Conservation (phyloP, 2,329 filamentous ascomycete species). For the Diaporthe destruens region DNA sequence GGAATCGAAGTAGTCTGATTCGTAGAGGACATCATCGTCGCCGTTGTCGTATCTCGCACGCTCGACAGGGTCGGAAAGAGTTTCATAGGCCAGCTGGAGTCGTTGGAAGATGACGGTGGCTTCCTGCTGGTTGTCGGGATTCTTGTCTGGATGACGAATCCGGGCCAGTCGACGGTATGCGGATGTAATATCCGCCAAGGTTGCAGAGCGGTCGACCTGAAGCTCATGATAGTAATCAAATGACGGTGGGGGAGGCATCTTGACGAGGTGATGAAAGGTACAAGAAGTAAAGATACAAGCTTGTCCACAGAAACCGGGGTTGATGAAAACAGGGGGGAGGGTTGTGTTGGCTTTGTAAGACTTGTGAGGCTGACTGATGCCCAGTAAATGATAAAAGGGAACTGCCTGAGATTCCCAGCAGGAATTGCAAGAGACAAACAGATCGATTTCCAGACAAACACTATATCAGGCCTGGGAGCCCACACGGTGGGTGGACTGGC, state of each 20-base stretch:
- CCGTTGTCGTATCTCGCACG: conserved; percentile 44
- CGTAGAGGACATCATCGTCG: not conserved
- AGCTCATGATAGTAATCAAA: conserved; percentile 47
- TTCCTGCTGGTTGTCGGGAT: conserved; percentile 42
- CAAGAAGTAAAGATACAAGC: not conserved
- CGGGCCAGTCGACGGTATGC: conserved; percentile 46
- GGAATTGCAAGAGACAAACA: conserved; percentile 8
- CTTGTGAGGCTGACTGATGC: not conserved
- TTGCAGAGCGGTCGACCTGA: conserved; percentile 44
- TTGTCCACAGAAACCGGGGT: not conserved
- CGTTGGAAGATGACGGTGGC: conserved; percentile 47
- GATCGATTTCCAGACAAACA: not conserved
- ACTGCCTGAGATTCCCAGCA: not conserved
- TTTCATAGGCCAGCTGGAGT: conserved; percentile 47
- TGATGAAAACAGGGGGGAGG: not conserved
- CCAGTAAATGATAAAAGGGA: not conserved
- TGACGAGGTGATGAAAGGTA: not conserved
- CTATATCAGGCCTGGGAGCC: not conserved
- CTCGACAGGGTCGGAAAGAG: conserved; percentile 43
- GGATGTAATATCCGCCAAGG: conserved; percentile 43
- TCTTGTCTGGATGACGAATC: conserved; percentile 48
- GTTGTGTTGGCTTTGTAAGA: not conserved
- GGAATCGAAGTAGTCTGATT: not conserved
- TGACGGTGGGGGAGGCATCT: conserved; percentile 17
- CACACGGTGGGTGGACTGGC: not conserved